These are phyloP conservation scores for Physocladia obscura DNA, from an alignment of 192 early-diverging fungal species.

Conservation along the genomic window DNA sequence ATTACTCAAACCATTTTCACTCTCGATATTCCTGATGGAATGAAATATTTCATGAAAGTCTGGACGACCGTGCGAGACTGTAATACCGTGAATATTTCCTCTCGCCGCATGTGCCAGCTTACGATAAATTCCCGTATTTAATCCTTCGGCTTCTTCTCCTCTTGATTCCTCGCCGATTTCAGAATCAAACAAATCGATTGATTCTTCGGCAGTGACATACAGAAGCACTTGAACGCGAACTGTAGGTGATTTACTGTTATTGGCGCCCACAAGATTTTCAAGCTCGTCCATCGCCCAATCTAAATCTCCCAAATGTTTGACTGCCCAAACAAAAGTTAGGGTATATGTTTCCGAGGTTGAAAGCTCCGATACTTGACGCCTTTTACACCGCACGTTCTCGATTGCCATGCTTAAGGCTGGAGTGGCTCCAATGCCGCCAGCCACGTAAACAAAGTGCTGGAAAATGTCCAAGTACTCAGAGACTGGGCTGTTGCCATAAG, in stretches of 20 bases:
- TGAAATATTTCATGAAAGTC: background rate
- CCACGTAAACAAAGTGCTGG: background rate
- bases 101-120: background rate
- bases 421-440: conserved; percentile 17
- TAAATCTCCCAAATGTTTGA: background rate
- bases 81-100: background rate
- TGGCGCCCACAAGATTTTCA: background rate
- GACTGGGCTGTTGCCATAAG: background rate
- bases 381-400: background rate
- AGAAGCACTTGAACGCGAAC: background rate
- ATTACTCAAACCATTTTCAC: background rate
- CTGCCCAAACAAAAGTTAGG: conserved; percentile 25
- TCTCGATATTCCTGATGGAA: background rate
- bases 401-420: conserved; percentile 1
- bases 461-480: background rate
- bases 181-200: too few species aligned
- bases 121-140: background rate
- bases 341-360: too few species aligned
- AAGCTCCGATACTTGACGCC: too few species aligned
- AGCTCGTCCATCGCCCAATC: conserved; percentile 17
- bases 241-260: background rate
- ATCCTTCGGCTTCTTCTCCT: too few species aligned
- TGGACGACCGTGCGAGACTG: conserved; percentile 14
- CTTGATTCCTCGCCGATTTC: too few species aligned
- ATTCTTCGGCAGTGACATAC: background rate